These are phyloP conservation scores for Kwoniella mangroviensis DNA, from an alignment of 768 basidiomycete genomes.

Conservation along the genomic window DNA sequence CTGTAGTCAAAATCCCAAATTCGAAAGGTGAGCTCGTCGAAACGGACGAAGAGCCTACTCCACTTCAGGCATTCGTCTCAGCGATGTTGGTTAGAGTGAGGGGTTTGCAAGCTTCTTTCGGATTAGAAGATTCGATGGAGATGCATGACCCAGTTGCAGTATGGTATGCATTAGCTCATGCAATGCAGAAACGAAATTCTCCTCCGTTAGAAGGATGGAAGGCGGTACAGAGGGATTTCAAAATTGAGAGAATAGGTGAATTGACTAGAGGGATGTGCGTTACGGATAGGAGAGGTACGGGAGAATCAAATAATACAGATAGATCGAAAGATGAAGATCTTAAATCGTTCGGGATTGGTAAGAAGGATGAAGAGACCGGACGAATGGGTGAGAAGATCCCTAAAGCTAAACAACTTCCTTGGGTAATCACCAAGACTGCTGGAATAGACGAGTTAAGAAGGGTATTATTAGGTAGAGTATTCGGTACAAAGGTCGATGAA, in stretches of 20 bases:
- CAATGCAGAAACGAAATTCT: slow-evolving; percentile 41
- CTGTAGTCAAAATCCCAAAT: slow-evolving; percentile 17
- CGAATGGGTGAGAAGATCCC: slow-evolving; percentile 33
- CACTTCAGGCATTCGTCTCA: slow-evolving; percentile 69
- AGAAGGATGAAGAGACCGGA: slow-evolving; percentile 31
- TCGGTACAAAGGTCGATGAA: slow-evolving; percentile 40
- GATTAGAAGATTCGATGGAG: slow-evolving; percentile 78
- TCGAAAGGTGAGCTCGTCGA: not conserved
- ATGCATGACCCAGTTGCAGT: slow-evolving; percentile 88
- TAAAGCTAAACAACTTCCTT: slow-evolving; percentile 36
- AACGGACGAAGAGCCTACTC: slow-evolving; percentile 46
- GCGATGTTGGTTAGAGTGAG: slow-evolving; percentile 75
- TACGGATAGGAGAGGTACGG: slow-evolving; percentile 69
- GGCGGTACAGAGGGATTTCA: slow-evolving; percentile 64
- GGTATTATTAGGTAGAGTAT: slow-evolving; percentile 50
- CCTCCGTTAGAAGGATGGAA: slow-evolving; percentile 65
- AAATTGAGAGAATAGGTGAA: slow-evolving; percentile 75
- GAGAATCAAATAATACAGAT: slow-evolving; percentile 66
- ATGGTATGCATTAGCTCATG: slow-evolving; percentile 72
- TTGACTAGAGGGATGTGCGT: slow-evolving; percentile 86
- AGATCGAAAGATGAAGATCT: slow-evolving; percentile 43
- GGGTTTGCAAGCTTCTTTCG: slow-evolving; percentile 76
- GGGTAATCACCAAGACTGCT: slow-evolving; percentile 48
- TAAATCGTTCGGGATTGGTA: slow-evolving; percentile 17
- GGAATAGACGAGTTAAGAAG: slow-evolving; percentile 46